These are phyloP conservation scores for Triadica sebifera DNA, from an alignment of 345 rosid genomes.

Conservation along the genomic window DNA sequence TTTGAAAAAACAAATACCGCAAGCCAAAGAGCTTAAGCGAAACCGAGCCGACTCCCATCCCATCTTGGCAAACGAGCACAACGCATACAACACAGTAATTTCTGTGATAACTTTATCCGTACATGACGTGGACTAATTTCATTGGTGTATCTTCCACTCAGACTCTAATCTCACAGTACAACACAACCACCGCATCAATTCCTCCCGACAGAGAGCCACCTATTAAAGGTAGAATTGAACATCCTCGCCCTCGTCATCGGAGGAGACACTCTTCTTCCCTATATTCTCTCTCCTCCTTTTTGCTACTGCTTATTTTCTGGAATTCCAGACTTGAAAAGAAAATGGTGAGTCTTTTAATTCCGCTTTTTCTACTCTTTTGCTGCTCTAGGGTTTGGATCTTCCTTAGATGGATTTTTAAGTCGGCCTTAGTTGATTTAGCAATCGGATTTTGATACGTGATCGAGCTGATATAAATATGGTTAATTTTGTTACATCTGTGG, in stretches of 20 bases:
- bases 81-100: too few species aligned
- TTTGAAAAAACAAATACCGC: too few species aligned
- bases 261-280: neutral
- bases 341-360: constrained; percentile 11
- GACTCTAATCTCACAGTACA: neutral
- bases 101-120: neutral
- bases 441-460: neutral
- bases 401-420: neutral
- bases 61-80: too few species aligned
- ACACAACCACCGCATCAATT: neutral
- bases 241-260: constrained; percentile 12
- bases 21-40: too few species aligned
- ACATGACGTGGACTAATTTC: neutral
- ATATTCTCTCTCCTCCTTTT: neutral
- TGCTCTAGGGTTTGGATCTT: constrained; percentile 2
- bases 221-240: neutral
- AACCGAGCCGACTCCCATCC: too few species aligned
- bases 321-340: neutral
- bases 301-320: neutral
- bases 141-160: neutral
- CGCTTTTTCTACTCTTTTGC: neutral
- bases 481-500: neutral
- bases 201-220: constrained; percentile 13
- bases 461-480: neutral
- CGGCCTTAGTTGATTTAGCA: neutral